Evolutionary conservation across 2,329 filamentous ascomycete species (phyloP), one percentile per base, ranked within the genome.

Genomic region (Trichoderma koningiopsis): DNA sequence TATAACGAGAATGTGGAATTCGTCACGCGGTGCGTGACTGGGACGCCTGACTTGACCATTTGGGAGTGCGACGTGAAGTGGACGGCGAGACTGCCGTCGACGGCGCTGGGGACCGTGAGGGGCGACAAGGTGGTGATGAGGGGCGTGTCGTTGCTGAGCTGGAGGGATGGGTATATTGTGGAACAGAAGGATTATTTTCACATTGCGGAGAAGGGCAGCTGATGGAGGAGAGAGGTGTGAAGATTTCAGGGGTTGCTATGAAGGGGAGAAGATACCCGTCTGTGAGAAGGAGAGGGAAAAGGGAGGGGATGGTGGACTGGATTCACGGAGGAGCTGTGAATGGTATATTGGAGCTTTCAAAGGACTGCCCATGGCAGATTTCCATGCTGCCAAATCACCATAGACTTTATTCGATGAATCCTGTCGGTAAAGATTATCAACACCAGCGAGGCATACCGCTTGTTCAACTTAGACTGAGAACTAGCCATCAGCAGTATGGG

Each of bases 131-230:
- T 63, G 35, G 49, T 64, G 35, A 53, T 63, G 52, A 64, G 59
- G 22, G 67, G 67, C 1, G 67, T 69, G 37, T 69, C 67, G 29
- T 24, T 69, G 59, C 29, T 58, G 37, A 63, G 35, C 37, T 69
- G 59, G 59, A 47, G 67, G 14, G 59, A 64, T 8, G 67, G 59
- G 7, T n/a, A 29, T 52, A 63, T 69, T 58, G 67, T 47, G 58
- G 67, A 69, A 37, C 58, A 63, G 27, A 69, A 69, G 59, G 59
- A 69, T n/a, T 63, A 64, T 60, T 62, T 69, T 3, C 52, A 62
- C 22, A 60, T 69, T 14, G n/a, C 53, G 53, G 33, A 29, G 35
- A 57, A 3, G 60, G 33, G 58, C 16, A 24, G 47, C 22, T 49
- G n/a, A 49, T 13, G 22, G 40, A 19, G 22, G 22, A 31, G 16